Percentiles rank a stretch among this genome's conserved stretches.
Conservation (phyloP, 148 eudicot species). For the Rhododendron simsii region DNA sequence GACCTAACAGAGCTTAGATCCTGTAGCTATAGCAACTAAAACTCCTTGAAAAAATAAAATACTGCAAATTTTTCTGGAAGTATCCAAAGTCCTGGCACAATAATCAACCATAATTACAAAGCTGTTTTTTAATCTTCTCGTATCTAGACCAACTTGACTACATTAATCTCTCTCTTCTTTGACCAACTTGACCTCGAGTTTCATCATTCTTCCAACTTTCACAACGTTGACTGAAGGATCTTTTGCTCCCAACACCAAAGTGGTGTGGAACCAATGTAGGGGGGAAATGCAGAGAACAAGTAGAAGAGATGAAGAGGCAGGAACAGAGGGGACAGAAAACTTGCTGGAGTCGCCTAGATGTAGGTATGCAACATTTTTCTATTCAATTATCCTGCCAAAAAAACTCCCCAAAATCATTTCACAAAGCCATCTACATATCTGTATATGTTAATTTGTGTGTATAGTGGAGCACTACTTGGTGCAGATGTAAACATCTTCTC, state of each 20-base stretch:
- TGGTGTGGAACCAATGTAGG: not conserved
- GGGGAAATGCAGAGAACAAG: not conserved
- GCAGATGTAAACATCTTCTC: not conserved
- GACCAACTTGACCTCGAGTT: not conserved
- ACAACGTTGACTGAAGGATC: not conserved
- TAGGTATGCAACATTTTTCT: not conserved
- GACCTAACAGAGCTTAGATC: not conserved
- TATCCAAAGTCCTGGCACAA: not conserved
- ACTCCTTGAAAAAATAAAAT: not conserved
- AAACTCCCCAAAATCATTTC: not conserved
- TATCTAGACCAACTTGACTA: not conserved
- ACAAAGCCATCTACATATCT: not conserved
- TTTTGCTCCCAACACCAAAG: not conserved
- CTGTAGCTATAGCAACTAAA: not conserved
- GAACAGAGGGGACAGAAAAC: not conserved
- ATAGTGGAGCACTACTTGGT: not conserved
- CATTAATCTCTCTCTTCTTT: not conserved
- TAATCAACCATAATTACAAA: not conserved
- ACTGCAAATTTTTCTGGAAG: not conserved
- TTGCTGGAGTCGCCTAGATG: not conserved
- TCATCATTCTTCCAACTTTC: not conserved
- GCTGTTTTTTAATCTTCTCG: not conserved
- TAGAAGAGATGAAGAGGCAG: not conserved
- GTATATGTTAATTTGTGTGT: not conserved
- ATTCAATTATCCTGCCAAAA: not conserved